Evolutionary conservation across 2,329 filamentous ascomycete species (phyloP).

Genomic region (Xenosphaeropsis pyriputrescens): DNA sequence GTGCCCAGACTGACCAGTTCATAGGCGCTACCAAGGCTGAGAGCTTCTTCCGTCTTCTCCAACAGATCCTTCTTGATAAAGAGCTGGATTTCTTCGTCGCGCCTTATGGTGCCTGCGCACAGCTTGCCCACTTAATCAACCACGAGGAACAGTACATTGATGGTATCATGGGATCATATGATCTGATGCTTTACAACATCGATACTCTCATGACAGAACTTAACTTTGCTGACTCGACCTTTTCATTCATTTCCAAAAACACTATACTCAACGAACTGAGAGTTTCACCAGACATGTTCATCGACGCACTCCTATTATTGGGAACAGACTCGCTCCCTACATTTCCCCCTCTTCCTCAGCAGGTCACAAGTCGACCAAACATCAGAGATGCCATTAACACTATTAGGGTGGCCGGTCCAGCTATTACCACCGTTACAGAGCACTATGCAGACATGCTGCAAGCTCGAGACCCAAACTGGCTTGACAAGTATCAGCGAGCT

Average conservation of each 20-base stretch:
- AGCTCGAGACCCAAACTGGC: constrained; percentile 57
- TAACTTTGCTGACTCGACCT: constrained; percentile 55
- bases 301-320: constrained; percentile 70
- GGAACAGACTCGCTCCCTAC: constrained; percentile 68
- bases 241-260: constrained; percentile 49
- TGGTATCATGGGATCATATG: constrained; percentile 70
- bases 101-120: constrained; percentile 76
- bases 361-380: constrained; percentile 20
- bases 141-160: constrained; percentile 52
- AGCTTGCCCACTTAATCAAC: constrained; percentile 70
- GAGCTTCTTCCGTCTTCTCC: constrained; percentile 63
- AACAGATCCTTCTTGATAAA: constrained; percentile 55
- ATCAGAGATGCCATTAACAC: constrained; percentile 68
- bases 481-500: constrained; percentile 76
- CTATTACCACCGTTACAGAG: constrained; percentile 58
- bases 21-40: constrained; percentile 57
- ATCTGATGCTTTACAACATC: constrained; percentile 75
- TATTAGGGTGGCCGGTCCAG: constrained; percentile 54
- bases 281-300: constrained; percentile 56
- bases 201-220: constrained; percentile 52
- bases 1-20: constrained; percentile 13
- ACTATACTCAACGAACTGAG: constrained; percentile 54
- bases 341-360: constrained; percentile 55
- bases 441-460: constrained; percentile 70
- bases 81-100: constrained; percentile 66